Conservation (phyloP, 129 eudicot species). For the Deinandra increscens region DNA sequence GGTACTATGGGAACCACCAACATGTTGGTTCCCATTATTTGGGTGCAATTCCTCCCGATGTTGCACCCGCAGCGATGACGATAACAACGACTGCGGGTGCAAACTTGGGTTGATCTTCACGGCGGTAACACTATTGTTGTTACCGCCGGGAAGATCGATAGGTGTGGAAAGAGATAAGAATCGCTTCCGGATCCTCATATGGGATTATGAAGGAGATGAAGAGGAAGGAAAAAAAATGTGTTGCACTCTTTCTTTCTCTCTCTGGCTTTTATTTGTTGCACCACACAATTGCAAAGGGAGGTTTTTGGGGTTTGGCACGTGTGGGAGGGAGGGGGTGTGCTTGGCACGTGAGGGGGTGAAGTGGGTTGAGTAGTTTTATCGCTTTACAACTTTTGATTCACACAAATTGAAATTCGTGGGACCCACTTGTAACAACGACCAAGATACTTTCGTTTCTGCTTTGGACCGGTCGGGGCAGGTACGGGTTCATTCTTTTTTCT, state of each 20-base stretch:
- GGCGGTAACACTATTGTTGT: constrained; percentile 15
- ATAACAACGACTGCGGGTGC: no score
- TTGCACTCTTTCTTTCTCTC: constrained; percentile 33
- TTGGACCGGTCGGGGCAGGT: constrained; percentile 22
- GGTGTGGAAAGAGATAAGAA: constrained; percentile 43
- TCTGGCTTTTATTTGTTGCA: constrained; percentile 76
- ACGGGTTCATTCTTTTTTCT: not conserved
- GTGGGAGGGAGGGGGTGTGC: constrained; percentile 25
- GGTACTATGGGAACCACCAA: not conserved
- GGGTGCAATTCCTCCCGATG: constrained; percentile 37
- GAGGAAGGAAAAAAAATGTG: constrained; percentile 6
- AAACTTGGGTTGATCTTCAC: constrained; percentile 1
- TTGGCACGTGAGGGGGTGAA: constrained; percentile 40
- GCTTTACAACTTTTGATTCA: constrained; percentile 30
- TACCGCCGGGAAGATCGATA: constrained; percentile 41
- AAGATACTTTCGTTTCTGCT: constrained; percentile 33
- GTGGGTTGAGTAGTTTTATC: constrained; percentile 35
- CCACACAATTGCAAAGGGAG: constrained; percentile 47
- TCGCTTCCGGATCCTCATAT: constrained; percentile 81
- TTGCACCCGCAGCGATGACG: no score
- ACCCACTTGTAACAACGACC: constrained; percentile 42
- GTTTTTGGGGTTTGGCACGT: constrained; percentile 40
- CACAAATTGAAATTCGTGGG: constrained; percentile 31
- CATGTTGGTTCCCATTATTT: constrained; percentile 22
- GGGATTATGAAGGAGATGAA: constrained; percentile 7